Evolutionary conservation across 192 early-diverging fungal species (phyloP).

Genomic region (Fimicolochytrium jonesii): DNA sequence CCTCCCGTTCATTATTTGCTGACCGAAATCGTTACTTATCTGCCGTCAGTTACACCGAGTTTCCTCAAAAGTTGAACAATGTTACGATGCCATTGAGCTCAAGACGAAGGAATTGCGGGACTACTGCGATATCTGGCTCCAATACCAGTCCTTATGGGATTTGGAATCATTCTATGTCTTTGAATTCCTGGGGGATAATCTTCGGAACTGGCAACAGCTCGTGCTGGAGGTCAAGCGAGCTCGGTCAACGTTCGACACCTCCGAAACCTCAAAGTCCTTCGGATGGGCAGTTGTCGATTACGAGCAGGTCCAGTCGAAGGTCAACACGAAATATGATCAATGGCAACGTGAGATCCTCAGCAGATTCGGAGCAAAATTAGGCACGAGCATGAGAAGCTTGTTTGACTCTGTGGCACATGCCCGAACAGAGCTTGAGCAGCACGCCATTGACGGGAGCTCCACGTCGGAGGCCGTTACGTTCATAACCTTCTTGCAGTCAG

Average conservation of each 20-base stretch:
- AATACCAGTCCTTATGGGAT: constrained; percentile 99
- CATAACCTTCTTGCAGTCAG: constrained; percentile 93
- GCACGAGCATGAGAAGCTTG: constrained; percentile 76
- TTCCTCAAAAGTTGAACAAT: constrained; percentile 68
- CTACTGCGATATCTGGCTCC: constrained; percentile 93
- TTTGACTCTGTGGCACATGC: constrained; percentile 69
- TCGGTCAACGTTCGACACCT: constrained; percentile 93
- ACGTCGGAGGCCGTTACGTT: constrained; percentile 91
- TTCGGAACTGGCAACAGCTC: constrained; percentile 89
- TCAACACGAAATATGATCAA: constrained; percentile 93
- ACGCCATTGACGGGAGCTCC: constrained; percentile 74
- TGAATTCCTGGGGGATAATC: constrained; percentile 78
- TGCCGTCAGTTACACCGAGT: no score
- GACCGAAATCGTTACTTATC: no score
- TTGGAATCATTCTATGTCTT: constrained; percentile 83
- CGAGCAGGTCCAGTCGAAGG: constrained; percentile 97
- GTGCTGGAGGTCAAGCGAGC: constrained; percentile 92
- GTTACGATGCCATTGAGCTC: constrained; percentile 79
- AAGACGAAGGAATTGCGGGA: constrained; percentile 70
- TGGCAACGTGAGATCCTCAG: constrained; percentile 97
- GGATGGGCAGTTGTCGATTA: constrained; percentile 89
- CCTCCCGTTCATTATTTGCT: constrained; percentile 26
- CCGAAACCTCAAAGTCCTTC: constrained; percentile 83
- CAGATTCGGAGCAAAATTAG: constrained; percentile 81
- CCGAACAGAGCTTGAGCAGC: constrained; percentile 82